Percentiles rank a stretch among this genome's conserved stretches.
phyloP scores from a whole-genome alignment of 768 basidiomycete genomes.

The Rhodocollybia butyracea region DNA sequence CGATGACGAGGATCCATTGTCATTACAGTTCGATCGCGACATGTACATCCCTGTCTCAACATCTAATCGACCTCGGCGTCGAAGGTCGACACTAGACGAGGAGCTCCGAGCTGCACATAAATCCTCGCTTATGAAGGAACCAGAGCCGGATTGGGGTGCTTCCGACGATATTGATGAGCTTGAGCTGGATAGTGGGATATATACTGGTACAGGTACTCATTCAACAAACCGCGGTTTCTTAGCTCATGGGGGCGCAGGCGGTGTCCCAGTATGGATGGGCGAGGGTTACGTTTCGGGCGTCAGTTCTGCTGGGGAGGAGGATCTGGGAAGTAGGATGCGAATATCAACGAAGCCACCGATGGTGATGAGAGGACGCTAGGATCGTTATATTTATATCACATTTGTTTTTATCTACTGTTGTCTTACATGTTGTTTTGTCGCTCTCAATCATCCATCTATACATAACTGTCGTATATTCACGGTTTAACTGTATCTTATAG shows the following conservation, averaged over 20 bases:
- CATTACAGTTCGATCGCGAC: constrained; percentile 24
- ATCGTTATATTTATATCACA: too few species aligned
- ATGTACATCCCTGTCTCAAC: constrained; percentile 2
- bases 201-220: constrained; percentile 52
- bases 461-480: neutral
- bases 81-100: constrained; percentile 63
- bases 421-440: neutral
- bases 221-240: constrained; percentile 59
- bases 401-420: neutral
- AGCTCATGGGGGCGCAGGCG: constrained; percentile 73
- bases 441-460: neutral
- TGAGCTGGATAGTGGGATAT: constrained; percentile 48
- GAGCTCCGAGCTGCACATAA: constrained; percentile 51
- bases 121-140: neutral
- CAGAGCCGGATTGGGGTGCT: too few species aligned
- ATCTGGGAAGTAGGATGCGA: neutral
- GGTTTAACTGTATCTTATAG: neutral
- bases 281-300: constrained; percentile 63
- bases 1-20: constrained; percentile 35
- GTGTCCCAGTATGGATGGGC: constrained; percentile 67
- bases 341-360: neutral
- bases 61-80: constrained; percentile 1
- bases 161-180: constrained; percentile 30
- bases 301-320: constrained; percentile 28
- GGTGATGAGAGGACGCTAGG: neutral